Conservation (phyloP, 306 rosid species). For the Mimosa bimucronata region DNA sequence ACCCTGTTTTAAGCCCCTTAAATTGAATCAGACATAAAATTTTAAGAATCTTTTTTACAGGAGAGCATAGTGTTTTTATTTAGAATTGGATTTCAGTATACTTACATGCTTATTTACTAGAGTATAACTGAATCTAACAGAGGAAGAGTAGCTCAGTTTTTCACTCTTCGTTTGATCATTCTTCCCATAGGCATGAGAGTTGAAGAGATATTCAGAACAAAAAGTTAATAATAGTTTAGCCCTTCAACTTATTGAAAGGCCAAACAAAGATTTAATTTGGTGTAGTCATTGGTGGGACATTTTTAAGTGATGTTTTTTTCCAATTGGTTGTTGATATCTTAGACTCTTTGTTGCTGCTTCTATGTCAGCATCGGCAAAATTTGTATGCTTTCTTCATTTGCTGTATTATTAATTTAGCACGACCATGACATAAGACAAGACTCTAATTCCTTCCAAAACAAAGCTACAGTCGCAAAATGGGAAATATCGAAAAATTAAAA, state of each 20-base stretch:
- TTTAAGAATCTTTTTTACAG: not conserved
- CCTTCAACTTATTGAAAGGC: slow-evolving; percentile 40
- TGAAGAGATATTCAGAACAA: not conserved
- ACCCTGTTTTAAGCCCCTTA: slow-evolving; percentile 19
- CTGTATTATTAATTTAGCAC: slow-evolving; percentile 10
- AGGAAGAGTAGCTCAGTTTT: not conserved
- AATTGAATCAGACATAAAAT: not conserved
- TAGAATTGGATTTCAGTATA: not conserved
- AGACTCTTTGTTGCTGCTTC: slow-evolving; percentile 14
- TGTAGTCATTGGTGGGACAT: slow-evolving; percentile 40
- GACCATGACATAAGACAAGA: slow-evolving; percentile 12
- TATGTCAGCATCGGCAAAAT: slow-evolving; percentile 33
- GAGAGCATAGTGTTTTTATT: not conserved
- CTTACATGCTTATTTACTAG: not conserved
- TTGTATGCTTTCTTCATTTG: slow-evolving; percentile 35
- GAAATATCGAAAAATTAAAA: slow-evolving; percentile 15
- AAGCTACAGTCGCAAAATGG: not conserved
- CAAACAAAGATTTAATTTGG: slow-evolving; percentile 29
- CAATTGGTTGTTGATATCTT: slow-evolving; percentile 33
- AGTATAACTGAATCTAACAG: not conserved
- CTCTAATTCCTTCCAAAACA: slow-evolving; percentile 32
- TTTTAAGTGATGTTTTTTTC: slow-evolving; percentile 25
- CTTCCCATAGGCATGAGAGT: not conserved
- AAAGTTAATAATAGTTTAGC: not conserved
- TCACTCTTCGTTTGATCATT: not conserved